Evolutionary conservation across 306 rosid genomes (phyloP), one percentile per base, ranked within the genome.

Genomic region (Mimosa bimucronata): DNA sequence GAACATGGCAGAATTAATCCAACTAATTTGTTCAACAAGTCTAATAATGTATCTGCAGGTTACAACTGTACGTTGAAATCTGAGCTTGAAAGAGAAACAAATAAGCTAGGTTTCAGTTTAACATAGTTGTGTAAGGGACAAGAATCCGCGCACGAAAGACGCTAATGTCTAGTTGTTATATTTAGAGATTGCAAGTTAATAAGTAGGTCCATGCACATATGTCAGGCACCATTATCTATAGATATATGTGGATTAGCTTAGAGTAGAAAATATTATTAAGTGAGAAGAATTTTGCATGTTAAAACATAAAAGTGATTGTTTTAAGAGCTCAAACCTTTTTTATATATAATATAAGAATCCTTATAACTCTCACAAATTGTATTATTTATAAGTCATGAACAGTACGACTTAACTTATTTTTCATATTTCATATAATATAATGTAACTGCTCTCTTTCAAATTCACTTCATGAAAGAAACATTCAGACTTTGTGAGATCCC

Each of bases 61-160:
- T 52, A 52, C 55, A 48, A 48, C 21, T 52, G n/a, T n/a, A n/a
- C n/a, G 23, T 19, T 52, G 58, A 52, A 52, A 18, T 52, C 55
- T 16, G 21, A 19, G 53, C 13, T 15, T 46, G 53, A 13, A 46
- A 2, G 19, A 46, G 53, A 46, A 46, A 46, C 53, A 48, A 16
- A 3, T 15, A 48, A 4, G 53, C 21, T 48, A 48, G 57, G 25
- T 52, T 52, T 18, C 11, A 52, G 78, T 62, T 62, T 82, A 72
- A 6, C 75, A 73, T 50, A 41, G 57, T 55, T 41, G 19, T 2
- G 40, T 14, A 65, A 64, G 74, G 69, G 40, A 82, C 79, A 52
- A 30, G 55, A 73, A 73, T 52, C 46, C n/a, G n/a, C 66, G 77
- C 76, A 53, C 73, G 46, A 41, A 61, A 72, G 69, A 77, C 67